Conservation (phyloP, 331 rosid species). For the Arachis monticola region DNA sequence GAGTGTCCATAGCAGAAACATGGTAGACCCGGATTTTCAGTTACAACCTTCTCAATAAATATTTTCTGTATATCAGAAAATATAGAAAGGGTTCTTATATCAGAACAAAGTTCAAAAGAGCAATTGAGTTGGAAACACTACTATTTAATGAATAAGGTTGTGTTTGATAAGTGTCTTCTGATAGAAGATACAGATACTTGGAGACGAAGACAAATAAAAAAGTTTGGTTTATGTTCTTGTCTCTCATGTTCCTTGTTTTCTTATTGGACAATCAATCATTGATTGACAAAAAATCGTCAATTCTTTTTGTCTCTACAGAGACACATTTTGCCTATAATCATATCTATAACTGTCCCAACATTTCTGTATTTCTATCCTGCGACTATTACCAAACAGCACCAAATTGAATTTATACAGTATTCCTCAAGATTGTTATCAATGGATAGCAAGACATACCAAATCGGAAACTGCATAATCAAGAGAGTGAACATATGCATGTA, state of each 20-base stretch:
- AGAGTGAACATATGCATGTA: constrained; percentile 86
- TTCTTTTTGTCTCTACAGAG: too few relatives aligned
- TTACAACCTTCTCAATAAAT: constrained; percentile 68
- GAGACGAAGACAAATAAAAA: too few relatives aligned
- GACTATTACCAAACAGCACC: too few relatives aligned
- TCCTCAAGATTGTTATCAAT: not conserved
- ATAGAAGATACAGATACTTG: too few relatives aligned
- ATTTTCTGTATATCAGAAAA: constrained; percentile 59
- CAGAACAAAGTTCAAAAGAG: constrained; percentile 9
- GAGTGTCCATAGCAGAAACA: constrained; percentile 95
- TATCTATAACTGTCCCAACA: too few relatives aligned
- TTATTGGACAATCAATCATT: too few relatives aligned
- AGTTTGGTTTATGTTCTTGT: too few relatives aligned
- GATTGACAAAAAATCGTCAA: too few relatives aligned
- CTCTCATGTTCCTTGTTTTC: too few relatives aligned
- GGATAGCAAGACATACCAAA: constrained; percentile 63
- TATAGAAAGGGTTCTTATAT: not conserved
- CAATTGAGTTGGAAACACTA: not conserved
- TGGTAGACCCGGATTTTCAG: constrained; percentile 73
- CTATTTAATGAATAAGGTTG: not conserved
- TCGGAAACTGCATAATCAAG: constrained; percentile 82
- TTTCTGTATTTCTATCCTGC: too few relatives aligned
- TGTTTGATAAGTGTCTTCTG: too few relatives aligned
- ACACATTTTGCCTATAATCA: too few relatives aligned
- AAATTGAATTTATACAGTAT: not conserved